These are phyloP conservation scores for Elongisporangium prolatum DNA, from an alignment of 352 stramenopile genomes.

Conservation along the genomic window DNA sequence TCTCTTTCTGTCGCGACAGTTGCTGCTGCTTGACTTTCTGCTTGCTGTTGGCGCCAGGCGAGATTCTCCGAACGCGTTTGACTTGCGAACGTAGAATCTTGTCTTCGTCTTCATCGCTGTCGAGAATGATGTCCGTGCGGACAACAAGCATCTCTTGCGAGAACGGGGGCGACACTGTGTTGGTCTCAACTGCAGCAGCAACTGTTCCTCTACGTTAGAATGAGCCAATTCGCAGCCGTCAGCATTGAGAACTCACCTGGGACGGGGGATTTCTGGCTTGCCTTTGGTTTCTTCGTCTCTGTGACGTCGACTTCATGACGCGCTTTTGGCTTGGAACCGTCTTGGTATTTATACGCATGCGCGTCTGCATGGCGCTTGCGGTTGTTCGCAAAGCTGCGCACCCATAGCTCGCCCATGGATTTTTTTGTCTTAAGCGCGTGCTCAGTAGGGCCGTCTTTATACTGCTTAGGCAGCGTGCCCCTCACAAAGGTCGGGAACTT, in stretches of 20 bases:
- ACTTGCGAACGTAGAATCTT: background rate
- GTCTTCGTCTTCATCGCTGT: conserved; percentile 9
- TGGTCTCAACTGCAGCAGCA: background rate
- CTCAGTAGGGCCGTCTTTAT: conserved; percentile 13
- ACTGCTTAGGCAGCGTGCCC: conserved; percentile 40
- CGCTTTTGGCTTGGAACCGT: background rate
- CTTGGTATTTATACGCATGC: conserved; percentile 14
- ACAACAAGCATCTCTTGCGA: conserved; percentile 9
- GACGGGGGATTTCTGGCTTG: background rate
- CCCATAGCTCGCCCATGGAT: conserved; percentile 37
- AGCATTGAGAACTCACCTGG: background rate
- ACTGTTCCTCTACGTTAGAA: background rate
- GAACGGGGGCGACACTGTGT: background rate
- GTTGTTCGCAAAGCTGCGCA: conserved; percentile 37
- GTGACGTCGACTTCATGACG: background rate
- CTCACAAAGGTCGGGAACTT: conserved; percentile 46
- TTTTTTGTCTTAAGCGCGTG: conserved; percentile 29
- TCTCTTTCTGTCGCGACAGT: background rate
- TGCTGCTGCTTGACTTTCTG: background rate
- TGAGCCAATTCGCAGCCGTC: background rate
- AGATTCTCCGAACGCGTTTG: background rate
- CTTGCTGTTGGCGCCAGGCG: background rate
- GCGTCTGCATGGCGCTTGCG: conserved; percentile 28
- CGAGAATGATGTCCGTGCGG: conserved; percentile 11
- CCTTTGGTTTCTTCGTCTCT: background rate